Conservation (phyloP, 1,139 yeast genomes). For the Lizanozyma gosingica region DNA sequence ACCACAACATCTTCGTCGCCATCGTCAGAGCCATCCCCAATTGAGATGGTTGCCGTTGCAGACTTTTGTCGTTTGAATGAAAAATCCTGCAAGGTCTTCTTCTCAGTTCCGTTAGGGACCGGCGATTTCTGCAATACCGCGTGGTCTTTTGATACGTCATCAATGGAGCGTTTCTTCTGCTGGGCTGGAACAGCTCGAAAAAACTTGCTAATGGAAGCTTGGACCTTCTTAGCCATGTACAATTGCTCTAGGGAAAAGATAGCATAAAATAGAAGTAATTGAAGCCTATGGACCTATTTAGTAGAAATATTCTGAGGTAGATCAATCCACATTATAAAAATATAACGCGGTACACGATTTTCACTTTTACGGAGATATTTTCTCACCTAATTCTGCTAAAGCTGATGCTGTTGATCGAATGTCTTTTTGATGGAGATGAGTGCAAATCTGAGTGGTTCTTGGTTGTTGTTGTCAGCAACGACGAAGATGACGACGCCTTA, state of each 20-base stretch:
- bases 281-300: too few species aligned
- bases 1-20: background rate
- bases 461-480: background rate
- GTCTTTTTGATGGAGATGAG: background rate
- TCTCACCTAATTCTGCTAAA: constrained; percentile 27
- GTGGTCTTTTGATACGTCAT: background rate
- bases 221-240: constrained; percentile 11
- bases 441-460: background rate
- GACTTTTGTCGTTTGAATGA: too few species aligned
- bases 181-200: constrained; percentile 10
- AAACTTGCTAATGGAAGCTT: constrained; percentile 22
- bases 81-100: background rate
- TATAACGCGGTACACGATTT: too few species aligned
- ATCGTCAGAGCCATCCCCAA: background rate
- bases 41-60: background rate
- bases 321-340: too few species aligned
- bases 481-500: background rate
- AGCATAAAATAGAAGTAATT: too few species aligned
- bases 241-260: background rate
- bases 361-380: too few species aligned
- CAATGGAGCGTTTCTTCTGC: background rate
- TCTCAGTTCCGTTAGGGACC: background rate
- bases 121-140: background rate
- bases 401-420: constrained; percentile 14
- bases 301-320: too few species aligned